Evolutionary conservation across 495 filamentous ascomycete species (phyloP).

Genomic region (Neurospora terricola): DNA sequence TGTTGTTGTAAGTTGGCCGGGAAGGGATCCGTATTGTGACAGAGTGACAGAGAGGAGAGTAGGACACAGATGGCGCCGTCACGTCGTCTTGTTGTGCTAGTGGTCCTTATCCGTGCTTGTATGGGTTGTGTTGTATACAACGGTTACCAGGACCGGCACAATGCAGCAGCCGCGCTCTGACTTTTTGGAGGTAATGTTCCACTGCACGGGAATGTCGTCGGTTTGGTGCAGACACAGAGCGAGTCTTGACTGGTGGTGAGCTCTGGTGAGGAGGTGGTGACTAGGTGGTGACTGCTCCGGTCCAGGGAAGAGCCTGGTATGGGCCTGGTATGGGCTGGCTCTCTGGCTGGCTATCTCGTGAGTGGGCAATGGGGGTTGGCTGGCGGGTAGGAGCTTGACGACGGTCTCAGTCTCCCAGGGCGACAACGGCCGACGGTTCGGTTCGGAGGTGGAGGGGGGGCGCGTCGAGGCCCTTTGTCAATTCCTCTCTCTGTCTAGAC

Average conservation of each 20-base stretch:
- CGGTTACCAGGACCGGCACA: constrained; percentile 5
- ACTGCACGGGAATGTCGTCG: constrained; percentile 19
- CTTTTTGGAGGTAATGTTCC: constrained; percentile 7
- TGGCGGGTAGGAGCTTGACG: neutral
- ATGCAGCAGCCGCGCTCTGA: constrained; percentile 9
- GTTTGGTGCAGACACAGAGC: constrained; percentile 14
- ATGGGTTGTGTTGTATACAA: neutral
- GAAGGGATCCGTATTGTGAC: constrained; percentile 6
- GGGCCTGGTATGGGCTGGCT: neutral
- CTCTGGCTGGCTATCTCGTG: neutral
- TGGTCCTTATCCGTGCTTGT: constrained; percentile 13
- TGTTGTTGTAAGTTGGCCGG: neutral
- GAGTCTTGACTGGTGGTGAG: constrained; percentile 1
- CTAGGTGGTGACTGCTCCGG: neutral
- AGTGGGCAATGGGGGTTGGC: neutral
- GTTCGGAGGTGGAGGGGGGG: neutral
- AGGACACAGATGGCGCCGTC: constrained; percentile 37
- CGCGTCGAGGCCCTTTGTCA: neutral
- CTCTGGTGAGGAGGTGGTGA: constrained; percentile 3
- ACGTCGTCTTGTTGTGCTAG: constrained; percentile 18
- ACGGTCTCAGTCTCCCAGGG: neutral
- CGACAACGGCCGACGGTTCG: neutral
- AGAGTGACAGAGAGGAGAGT: constrained; percentile 27
- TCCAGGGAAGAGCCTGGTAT: neutral
- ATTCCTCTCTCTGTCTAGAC: neutral